A percentile compares a stretch with the other conserved stretches of the same genome.
phyloP scores from a whole-genome alignment of 257 asterid genomes.

The Galeopsis tetrahit region DNA sequence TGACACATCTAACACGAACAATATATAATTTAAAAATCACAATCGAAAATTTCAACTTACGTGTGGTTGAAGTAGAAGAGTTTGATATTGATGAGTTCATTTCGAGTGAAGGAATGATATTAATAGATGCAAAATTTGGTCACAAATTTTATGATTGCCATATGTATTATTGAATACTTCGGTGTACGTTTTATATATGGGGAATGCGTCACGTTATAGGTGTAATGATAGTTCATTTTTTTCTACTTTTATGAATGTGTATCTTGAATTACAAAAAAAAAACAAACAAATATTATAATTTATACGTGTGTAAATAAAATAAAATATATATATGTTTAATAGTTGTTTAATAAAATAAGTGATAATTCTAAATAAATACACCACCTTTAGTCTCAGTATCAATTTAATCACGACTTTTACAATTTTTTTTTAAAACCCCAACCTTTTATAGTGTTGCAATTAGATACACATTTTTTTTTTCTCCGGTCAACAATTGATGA shows the following conservation, averaged over 20 bases:
- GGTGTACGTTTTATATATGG: neutral
- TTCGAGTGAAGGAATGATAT: neutral
- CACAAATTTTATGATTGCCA: neutral
- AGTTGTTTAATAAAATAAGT: no score
- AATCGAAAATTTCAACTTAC: neutral
- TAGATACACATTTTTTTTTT: no score
- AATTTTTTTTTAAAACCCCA: no score
- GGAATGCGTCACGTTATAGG: neutral
- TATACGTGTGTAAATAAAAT: no score
- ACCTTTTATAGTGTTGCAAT: no score
- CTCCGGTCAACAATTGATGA: no score
- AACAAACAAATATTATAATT: no score
- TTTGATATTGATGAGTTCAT: neutral
- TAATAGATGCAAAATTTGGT: slow-evolving; percentile 2
- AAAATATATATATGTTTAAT: no score
- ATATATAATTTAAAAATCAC: neutral
- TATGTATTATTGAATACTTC: slow-evolving; percentile 15
- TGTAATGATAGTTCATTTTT: neutral
- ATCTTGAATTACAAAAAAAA: no score
- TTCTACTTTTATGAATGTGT: neutral
- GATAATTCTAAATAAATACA: no score
- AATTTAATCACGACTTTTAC: no score
- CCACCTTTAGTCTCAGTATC: no score
- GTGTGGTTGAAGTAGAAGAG: neutral
- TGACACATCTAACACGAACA: neutral